Conservation (phyloP, 768 basidiomycete genomes). For the Leccinum fibrillosum region DNA sequence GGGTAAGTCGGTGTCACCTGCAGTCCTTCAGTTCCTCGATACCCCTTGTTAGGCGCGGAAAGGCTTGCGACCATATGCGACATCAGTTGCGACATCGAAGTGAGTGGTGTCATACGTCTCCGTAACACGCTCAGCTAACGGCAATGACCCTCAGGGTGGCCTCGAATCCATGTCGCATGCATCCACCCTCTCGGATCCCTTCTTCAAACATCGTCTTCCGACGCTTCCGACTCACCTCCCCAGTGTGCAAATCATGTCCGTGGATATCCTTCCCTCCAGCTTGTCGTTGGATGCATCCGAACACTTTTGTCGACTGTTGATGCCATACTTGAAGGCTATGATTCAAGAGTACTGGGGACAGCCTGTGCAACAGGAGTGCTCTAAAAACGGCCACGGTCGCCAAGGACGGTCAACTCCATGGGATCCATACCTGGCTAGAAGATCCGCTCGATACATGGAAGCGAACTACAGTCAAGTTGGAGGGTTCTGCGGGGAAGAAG, state of each 20-base stretch:
- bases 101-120: too few relatives aligned
- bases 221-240: conserved; percentile 47
- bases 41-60: too few relatives aligned
- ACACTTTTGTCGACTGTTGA: conserved; percentile 65
- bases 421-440: conserved; percentile 57
- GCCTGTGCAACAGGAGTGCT: conserved; percentile 35
- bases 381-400: conserved; percentile 72
- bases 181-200: conserved; percentile 77
- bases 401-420: conserved; percentile 49
- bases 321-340: conserved; percentile 65
- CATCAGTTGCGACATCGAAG: too few relatives aligned
- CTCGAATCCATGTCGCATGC: conserved; percentile 59
- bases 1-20: too few relatives aligned
- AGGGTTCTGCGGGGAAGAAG: conserved; percentile 41
- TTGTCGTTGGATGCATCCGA: conserved; percentile 78
- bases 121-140: too few relatives aligned
- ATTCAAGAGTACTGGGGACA: conserved; percentile 40
- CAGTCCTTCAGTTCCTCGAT: too few relatives aligned
- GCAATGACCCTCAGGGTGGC: too few relatives aligned
- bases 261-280: conserved; percentile 87
- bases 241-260: conserved; percentile 76
- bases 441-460: conserved; percentile 47
- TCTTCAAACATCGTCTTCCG: conserved; percentile 50
- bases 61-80: too few relatives aligned
- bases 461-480: conserved; percentile 5